These are phyloP conservation scores for Brachypodium distachyon DNA, from an alignment of 202 grass and related monocot species.

Conservation along the genomic window DNA sequence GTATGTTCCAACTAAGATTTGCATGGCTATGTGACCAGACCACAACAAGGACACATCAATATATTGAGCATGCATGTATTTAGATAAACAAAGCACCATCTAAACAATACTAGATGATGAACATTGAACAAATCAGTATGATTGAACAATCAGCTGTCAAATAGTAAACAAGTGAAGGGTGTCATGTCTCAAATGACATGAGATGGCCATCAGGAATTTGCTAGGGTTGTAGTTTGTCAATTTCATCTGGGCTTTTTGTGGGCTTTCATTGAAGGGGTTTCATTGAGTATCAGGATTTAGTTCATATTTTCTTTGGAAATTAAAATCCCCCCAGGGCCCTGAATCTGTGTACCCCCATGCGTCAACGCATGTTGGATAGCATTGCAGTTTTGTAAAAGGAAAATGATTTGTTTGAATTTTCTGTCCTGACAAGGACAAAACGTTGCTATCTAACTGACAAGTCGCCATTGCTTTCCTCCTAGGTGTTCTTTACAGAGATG, in stretches of 20 bases:
- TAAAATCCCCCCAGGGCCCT: not conserved
- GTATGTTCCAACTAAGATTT: not conserved
- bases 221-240: not conserved
- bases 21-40: not conserved
- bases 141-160: not conserved
- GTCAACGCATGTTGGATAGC: not conserved
- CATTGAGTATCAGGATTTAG: not conserved
- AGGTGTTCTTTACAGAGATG: conserved; percentile 99
- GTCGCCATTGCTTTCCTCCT: conserved; percentile 19
- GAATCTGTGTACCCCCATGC: not conserved
- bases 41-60: not conserved
- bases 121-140: not conserved
- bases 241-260: not conserved
- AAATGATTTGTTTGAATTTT: not conserved
- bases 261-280: not conserved
- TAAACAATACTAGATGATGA: not conserved
- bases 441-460: not conserved
- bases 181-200: not conserved
- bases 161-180: not conserved
- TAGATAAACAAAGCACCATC: not conserved
- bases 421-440: not conserved
- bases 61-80: not conserved
- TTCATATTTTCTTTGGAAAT: not conserved
- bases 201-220: not conserved
- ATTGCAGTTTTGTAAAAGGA: not conserved